phyloP scores from a whole-genome alignment of 768 basidiomycete genomes.

The Kwoniella dejecticola region DNA sequence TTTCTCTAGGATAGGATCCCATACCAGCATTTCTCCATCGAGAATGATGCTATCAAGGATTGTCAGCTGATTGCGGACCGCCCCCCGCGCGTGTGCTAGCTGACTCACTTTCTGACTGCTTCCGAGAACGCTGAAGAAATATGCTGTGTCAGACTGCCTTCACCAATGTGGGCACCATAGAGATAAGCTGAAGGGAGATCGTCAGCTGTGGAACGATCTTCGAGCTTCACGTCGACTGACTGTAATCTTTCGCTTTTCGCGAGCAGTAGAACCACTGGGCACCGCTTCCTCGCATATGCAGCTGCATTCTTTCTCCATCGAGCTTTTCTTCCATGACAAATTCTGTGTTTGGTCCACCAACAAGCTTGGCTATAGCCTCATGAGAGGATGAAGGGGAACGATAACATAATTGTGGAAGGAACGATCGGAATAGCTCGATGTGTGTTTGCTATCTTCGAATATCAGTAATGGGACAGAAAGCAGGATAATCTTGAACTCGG shows the following conservation, averaged over 20 bases:
- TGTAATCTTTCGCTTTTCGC: slow-evolving; percentile 61
- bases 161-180: slow-evolving; percentile 78
- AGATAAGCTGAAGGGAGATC: slow-evolving; percentile 79
- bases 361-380: slow-evolving; percentile 79
- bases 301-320: slow-evolving; percentile 93
- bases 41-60: slow-evolving; percentile 71
- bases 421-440: slow-evolving; percentile 78
- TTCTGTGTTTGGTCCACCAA: slow-evolving; percentile 64
- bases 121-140: slow-evolving; percentile 75
- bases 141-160: slow-evolving; percentile 83
- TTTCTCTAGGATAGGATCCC: slow-evolving; percentile 86
- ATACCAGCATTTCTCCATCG: slow-evolving; percentile 98
- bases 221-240: slow-evolving; percentile 20
- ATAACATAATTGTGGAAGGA: slow-evolving; percentile 94
- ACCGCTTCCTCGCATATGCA: slow-evolving; percentile 84
- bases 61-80: slow-evolving; percentile 22
- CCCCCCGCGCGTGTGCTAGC: no score
- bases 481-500: not conserved
- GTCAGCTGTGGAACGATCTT: slow-evolving; percentile 63
- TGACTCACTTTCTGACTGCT: slow-evolving; percentile 74
- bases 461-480: no score
- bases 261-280: slow-evolving; percentile 87
- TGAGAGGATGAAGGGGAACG: slow-evolving; percentile 73
- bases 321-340: slow-evolving; percentile 97
- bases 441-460: slow-evolving; percentile 77